These are phyloP conservation scores for Fusarium coffeatum DNA, from an alignment of 2,329 filamentous ascomycete species.

Conservation along the genomic window DNA sequence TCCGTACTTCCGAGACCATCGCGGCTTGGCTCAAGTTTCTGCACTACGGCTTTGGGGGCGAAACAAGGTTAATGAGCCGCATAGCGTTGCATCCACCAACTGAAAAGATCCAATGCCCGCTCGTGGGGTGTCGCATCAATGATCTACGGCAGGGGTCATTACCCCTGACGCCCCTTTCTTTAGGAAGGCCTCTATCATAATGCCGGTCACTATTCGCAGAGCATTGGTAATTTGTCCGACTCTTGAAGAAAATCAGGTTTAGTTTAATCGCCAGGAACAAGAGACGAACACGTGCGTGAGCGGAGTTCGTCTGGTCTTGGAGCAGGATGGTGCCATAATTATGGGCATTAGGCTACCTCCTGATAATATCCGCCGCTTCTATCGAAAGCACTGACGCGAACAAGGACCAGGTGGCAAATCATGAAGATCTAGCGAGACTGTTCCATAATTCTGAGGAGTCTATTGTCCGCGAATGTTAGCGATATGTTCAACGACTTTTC, in stretches of 20 bases:
- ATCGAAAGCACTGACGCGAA: not conserved
- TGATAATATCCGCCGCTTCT: not conserved
- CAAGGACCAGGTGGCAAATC: not conserved
- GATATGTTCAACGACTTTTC: rapidly evolving
- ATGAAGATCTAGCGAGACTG: not conserved
- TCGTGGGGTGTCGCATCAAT: slow-evolving; percentile 6
- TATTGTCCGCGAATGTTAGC: not conserved
- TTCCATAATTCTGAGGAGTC: not conserved
- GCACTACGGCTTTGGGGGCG: not conserved
- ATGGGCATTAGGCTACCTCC: not conserved
- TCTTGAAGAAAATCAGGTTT: not conserved
- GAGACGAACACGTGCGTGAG: not conserved
- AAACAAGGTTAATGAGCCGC: slow-evolving; percentile 1
- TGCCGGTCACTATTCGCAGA: not conserved
- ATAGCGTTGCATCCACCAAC: slow-evolving; percentile 13
- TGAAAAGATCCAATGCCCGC: not conserved
- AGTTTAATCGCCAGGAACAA: not conserved
- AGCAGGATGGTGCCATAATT: not conserved
- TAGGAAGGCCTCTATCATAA: not conserved
- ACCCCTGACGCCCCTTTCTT: not conserved
- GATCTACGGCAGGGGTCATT: not conserved
- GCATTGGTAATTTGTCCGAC: slow-evolving; percentile 6
- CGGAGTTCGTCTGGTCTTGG: not conserved
- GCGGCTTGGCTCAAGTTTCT: not conserved
- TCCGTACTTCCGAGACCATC: slow-evolving; percentile 3